A percentile compares a stretch with the other conserved stretches of the same genome.
These are phyloP conservation scores for Gentiana macrophylla DNA, from an alignment of 257 asterid species.

Conservation along the genomic window DNA sequence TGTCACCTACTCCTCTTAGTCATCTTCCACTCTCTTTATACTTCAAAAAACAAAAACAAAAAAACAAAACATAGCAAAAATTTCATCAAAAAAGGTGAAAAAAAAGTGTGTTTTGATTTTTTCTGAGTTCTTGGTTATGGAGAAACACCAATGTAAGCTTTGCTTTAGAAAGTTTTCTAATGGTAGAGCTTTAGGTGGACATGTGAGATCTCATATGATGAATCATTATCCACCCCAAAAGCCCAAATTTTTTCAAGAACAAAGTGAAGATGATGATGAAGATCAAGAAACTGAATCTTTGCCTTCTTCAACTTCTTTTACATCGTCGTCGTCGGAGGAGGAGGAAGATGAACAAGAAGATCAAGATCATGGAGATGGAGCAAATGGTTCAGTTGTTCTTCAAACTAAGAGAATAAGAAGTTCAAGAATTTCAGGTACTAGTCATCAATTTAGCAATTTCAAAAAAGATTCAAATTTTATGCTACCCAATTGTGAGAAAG, in stretches of 20 bases:
- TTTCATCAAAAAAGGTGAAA: constrained; percentile 4
- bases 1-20: constrained; percentile 77
- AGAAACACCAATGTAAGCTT: constrained; percentile 60
- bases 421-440: constrained; percentile 13
- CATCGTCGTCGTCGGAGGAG: constrained; percentile 11
- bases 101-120: neutral
- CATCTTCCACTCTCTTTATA: constrained; percentile 29
- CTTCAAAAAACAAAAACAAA: constrained; percentile 12
- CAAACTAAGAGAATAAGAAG: constrained; percentile 42
- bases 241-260: neutral
- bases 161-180: constrained; percentile 54
- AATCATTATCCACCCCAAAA: constrained; percentile 16
- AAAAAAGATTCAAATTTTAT: neutral
- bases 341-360: constrained; percentile 17
- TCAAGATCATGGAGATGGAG: no score
- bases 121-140: constrained; percentile 25
- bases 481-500: constrained; percentile 15
- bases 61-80: constrained; percentile 10
- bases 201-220: constrained; percentile 89
- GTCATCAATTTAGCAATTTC: neutral
- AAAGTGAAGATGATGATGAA: constrained; percentile 1
- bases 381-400: neutral
- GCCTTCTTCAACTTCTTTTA: constrained; percentile 12
- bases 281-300: constrained; percentile 18
- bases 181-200: constrained; percentile 90